Conservation (phyloP, 768 basidiomycete species). For the Rhizopogon vulgaris region DNA sequence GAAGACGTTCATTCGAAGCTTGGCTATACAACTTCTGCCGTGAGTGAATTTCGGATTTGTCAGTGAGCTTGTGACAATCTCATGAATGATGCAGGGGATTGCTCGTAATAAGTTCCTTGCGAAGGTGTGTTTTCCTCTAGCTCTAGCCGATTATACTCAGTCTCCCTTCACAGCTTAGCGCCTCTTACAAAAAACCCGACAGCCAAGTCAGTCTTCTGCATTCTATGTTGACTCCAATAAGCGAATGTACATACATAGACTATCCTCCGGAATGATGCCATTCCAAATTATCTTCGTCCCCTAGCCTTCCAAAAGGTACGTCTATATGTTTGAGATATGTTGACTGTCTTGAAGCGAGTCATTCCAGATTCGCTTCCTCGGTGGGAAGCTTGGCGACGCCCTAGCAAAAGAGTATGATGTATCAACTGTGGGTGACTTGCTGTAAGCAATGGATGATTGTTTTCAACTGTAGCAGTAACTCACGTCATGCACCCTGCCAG, state of each 20-base stretch:
- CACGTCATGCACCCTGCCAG: constrained; percentile 24
- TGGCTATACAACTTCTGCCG: constrained; percentile 93
- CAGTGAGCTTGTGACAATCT: background rate
- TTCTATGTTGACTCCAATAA: background rate
- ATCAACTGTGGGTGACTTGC: constrained; percentile 82
- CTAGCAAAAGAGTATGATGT: constrained; percentile 86
- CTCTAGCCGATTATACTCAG: background rate
- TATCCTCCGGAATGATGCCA: constrained; percentile 76
- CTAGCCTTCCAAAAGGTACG: constrained; percentile 83
- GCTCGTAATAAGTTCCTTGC: constrained; percentile 92
- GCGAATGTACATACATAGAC: constrained; percentile 41
- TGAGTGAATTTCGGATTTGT: constrained; percentile 29
- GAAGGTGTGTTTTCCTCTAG: constrained; percentile 48
- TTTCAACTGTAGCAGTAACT: background rate
- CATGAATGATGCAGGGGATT: constrained; percentile 53
- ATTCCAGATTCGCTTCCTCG: constrained; percentile 81
- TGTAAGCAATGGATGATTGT: constrained; percentile 45
- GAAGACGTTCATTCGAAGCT: constrained; percentile 60
- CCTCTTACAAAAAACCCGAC: constrained; percentile 89
- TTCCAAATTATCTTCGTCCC: constrained; percentile 78
- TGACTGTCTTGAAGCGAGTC: background rate
- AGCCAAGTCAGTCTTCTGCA: constrained; percentile 51
- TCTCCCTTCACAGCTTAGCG: constrained; percentile 53
- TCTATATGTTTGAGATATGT: background rate
- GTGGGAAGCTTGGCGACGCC: constrained; percentile 89